phyloP scores from a whole-genome alignment of 495 filamentous ascomycete species.

The Cetradonia linearis region DNA sequence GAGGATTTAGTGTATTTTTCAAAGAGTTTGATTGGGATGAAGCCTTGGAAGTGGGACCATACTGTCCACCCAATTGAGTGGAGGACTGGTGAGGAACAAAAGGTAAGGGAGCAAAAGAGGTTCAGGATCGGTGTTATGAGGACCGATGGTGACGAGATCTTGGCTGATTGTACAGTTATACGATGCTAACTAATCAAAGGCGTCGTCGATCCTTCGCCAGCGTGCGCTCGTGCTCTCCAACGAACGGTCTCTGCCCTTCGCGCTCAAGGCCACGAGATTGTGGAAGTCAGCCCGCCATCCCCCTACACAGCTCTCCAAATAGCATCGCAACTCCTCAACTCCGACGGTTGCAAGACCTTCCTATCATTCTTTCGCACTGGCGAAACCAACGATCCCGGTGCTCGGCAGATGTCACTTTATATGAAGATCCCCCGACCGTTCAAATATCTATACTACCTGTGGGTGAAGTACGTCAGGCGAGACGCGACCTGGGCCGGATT shows the following conservation, averaged over 20 bases:
- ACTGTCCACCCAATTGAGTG: slow-evolving; percentile 77
- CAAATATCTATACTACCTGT: slow-evolving; percentile 81
- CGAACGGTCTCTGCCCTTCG: slow-evolving; percentile 57
- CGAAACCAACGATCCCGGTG: slow-evolving; percentile 75
- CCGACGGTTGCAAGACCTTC: slow-evolving; percentile 81
- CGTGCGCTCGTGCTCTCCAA: slow-evolving; percentile 67
- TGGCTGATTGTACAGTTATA: neutral
- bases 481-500: slow-evolving; percentile 72
- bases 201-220: slow-evolving; percentile 79
- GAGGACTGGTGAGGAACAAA: slow-evolving; percentile 49
- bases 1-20: slow-evolving; percentile 80
- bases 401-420: slow-evolving; percentile 58
- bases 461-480: slow-evolving; percentile 68
- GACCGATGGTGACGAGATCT: slow-evolving; percentile 50
- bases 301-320: slow-evolving; percentile 66
- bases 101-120: slow-evolving; percentile 48
- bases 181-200: slow-evolving; percentile 28
- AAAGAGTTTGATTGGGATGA: slow-evolving; percentile 57
- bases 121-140: slow-evolving; percentile 69
- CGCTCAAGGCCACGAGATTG: slow-evolving; percentile 63
- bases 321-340: slow-evolving; percentile 76
- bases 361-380: slow-evolving; percentile 62
- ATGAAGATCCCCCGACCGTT: slow-evolving; percentile 64
- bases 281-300: slow-evolving; percentile 57
- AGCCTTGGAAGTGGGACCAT: slow-evolving; percentile 88